Evolutionary conservation across 2,329 filamentous ascomycete genomes (phyloP).

Genomic region (Ceratocystis papillata): DNA sequence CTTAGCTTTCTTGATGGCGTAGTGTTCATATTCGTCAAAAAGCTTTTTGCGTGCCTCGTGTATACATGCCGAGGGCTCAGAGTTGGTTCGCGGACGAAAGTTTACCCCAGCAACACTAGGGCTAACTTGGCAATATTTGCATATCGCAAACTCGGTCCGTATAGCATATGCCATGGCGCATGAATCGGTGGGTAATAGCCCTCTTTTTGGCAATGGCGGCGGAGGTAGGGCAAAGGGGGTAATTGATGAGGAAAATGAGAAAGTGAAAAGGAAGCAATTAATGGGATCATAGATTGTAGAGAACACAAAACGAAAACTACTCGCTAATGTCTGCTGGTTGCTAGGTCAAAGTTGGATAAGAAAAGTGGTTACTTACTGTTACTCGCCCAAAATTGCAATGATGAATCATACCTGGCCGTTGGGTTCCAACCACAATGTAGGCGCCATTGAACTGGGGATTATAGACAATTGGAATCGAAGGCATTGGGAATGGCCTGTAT

Average conservation of each 20-base stretch:
- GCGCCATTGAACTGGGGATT: background rate
- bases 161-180: constrained; percentile 1
- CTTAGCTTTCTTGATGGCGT: background rate
- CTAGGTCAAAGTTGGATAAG: background rate
- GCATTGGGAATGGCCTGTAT: background rate
- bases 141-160: background rate
- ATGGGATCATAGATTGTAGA: background rate
- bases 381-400: background rate
- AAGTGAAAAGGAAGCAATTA: background rate
- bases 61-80: background rate
- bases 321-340: background rate
- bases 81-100: constrained; percentile 1
- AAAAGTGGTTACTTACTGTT: background rate
- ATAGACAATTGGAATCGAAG: constrained; percentile 1
- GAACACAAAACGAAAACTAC: background rate
- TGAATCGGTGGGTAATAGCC: background rate
- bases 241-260: background rate
- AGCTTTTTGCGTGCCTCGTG: constrained; percentile 7
- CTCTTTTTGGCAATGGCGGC: background rate
- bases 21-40: background rate
- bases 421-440: constrained; percentile 3
- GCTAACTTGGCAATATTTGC: background rate
- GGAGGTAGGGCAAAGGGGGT: background rate
- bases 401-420: background rate
- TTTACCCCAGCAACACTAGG: background rate